Evolutionary conservation across 2,329 filamentous ascomycete genomes (phyloP), one percentile per base, ranked within the genome.

Genomic region (Rhexocercosporidium sp.): DNA sequence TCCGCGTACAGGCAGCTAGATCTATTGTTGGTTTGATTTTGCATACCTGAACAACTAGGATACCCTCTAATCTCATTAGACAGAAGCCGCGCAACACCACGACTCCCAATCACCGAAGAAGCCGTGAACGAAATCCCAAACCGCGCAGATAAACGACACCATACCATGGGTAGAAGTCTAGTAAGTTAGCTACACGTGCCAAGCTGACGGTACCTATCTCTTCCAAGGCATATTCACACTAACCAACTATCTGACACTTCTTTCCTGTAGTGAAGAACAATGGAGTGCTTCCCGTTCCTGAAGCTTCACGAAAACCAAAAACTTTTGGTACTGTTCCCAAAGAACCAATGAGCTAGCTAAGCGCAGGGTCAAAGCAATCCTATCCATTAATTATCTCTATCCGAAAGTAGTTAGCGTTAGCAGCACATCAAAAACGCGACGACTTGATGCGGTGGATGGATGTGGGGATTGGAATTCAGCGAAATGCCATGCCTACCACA

Each of bases 61-160:
- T 65, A 49, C 65, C 60, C 44, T 14, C 22, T 27, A 25, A 39
- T 34, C 34, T 25, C 27, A 27, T 11, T 46, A 47, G 22, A 47
- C 41, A 25, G 20, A 62, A 39, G 44, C 46, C 46, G 46, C 64
- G n/a, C 61, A 47, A 46, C 22, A 18, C 34, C 31, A 11, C 27
- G n/a, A 31, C 47, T 44, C 34, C 31, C 22, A 62, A 69, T 67
- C 54, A 61, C 68, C 65, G 68, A 67, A 67, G 65, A 65, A 61
- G 65, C 65, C 67, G 67, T 63, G 39, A 39, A 59, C 16, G 20
- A 61, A 12, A 20, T n/a, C 3, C 51, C 22, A 61, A 34, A 49
- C 39, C 31, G 25, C 31, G n/a, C n/a, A 41, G 18, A 37, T 6
- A 7, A 11, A 37, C 34, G 34, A 11, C 12, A 37, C 34, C 34